Percentiles rank a stretch among this genome's conserved stretches.
Evolutionary conservation across 2,329 filamentous ascomycete genomes (phyloP).

Genomic region (Aspergillus intermedius): DNA sequence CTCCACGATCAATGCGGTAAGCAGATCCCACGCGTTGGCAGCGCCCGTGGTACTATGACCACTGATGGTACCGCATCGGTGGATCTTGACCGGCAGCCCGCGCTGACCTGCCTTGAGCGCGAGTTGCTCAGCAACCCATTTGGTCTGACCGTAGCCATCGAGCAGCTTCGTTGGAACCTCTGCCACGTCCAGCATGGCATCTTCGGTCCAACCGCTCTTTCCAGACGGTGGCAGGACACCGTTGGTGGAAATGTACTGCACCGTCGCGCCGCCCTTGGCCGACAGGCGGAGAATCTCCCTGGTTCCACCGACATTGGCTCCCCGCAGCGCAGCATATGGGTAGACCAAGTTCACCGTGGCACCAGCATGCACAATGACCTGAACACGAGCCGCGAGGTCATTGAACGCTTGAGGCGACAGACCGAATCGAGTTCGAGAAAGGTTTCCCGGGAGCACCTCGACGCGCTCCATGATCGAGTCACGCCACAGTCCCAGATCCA

Average conservation of each 20-base stretch:
- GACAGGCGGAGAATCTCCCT: conserved; percentile 67
- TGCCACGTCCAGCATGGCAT: conserved; percentile 59
- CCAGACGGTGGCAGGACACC: conserved; percentile 65
- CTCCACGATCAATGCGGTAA: conserved; percentile 70
- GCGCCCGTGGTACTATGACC: conserved; percentile 69
- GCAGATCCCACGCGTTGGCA: conserved; percentile 70
- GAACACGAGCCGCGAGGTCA: conserved; percentile 56
- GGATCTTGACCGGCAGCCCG: conserved; percentile 64
- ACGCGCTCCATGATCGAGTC: conserved; percentile 72
- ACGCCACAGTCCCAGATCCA: conserved; percentile 72
- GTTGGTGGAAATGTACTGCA: conserved; percentile 75
- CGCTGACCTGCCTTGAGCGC: conserved; percentile 62
- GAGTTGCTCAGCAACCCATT: conserved; percentile 74
- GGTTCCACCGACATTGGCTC: conserved; percentile 73
- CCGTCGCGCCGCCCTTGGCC: conserved; percentile 58
- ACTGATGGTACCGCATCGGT: conserved; percentile 69
- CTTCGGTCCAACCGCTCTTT: conserved; percentile 63
- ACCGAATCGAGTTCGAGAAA: conserved; percentile 63
- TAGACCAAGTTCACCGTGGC: conserved; percentile 77
- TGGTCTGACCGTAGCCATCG: conserved; percentile 73
- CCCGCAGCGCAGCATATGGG: conserved; percentile 68
- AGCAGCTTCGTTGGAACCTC: conserved; percentile 62
- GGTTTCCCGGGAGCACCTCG: conserved; percentile 66
- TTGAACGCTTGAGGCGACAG: conserved; percentile 60
- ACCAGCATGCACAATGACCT: conserved; percentile 71